phyloP scores from a whole-genome alignment of 441 rosid species.

The Populus hybrid region DNA sequence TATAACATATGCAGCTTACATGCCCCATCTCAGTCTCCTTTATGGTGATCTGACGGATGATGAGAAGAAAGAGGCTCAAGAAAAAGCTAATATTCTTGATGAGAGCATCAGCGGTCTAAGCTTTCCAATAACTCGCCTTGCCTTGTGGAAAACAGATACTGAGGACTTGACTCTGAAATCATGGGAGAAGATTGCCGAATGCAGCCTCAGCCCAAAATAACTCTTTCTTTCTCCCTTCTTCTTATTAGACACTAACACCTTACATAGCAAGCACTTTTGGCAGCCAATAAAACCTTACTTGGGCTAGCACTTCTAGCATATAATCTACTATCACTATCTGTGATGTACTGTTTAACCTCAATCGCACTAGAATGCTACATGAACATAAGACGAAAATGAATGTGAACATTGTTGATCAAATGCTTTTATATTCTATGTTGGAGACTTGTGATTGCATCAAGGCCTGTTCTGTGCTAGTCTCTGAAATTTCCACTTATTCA shows the following conservation, averaged over 20 bases:
- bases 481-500: not conserved
- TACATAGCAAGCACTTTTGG: not conserved
- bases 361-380: not conserved
- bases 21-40: conserved; percentile 84
- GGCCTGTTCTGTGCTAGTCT: not conserved
- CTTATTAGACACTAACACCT: not conserved
- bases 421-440: not conserved
- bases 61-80: conserved; percentile 69
- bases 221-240: not conserved
- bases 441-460: not conserved
- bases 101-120: conserved; percentile 43
- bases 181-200: conserved; percentile 74
- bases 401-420: not conserved
- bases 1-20: conserved; percentile 54
- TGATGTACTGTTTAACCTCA: not conserved
- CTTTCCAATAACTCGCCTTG: conserved; percentile 58
- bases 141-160: conserved; percentile 60
- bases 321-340: not conserved
- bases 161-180: conserved; percentile 64
- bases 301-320: not conserved
- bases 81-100: conserved; percentile 53
- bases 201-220: conserved; percentile 32
- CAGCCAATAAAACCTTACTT: conserved; percentile 2
- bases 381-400: not conserved
- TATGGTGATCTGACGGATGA: conserved; percentile 70